Evolutionary conservation across 129 eudicot genomes (phyloP), one percentile per base, ranked within the genome.

Genomic region (Solidago caesia): DNA sequence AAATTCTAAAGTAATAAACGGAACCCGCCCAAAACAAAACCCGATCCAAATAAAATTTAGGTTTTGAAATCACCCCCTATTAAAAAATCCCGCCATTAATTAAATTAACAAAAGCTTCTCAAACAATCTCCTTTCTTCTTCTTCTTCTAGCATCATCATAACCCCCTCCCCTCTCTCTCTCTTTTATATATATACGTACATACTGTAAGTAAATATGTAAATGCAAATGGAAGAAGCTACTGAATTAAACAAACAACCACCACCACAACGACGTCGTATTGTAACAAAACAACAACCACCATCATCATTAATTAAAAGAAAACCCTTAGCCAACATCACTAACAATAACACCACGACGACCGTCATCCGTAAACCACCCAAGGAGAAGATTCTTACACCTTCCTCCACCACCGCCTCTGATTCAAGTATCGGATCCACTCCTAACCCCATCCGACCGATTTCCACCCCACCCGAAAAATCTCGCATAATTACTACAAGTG

Each of bases 371-470:
- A 73, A 72, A 57, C 60, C 74, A 7, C 71, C 53, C 64, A 39
- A 76, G 49, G 72, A 73, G 74, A 63, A 13, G 39, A 33, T 33
- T 33, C 2, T 33, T 33, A 33, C 39, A 65, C 51, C 77, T 6
- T 63, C 44, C 14, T 46, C 70, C 25, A 66, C 83, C 16, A 16
- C 39, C 39, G 83, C 83, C 56, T 79, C 79, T 14, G 70, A 73
- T 73, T 79, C 83, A 48, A 79, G 83, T 58, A 67, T 79, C 70
- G 83, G 83, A 66, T 77, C 81, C 70, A 77, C 71, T 0, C 76
- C 48, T 5, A 70, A 77, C 49, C 81, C 63, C 12, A 48, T 39
- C 44, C 42, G 52, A 43, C 44, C 64, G 11, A 15, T 64, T 39
- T n/a, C 16, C 45, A 4, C 5, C 66, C 57, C 73, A 13, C n/a